Percentiles rank a stretch among this genome's conserved stretches.
Conservation (phyloP, 345 rosid species). For the Eutrema japonicum region DNA sequence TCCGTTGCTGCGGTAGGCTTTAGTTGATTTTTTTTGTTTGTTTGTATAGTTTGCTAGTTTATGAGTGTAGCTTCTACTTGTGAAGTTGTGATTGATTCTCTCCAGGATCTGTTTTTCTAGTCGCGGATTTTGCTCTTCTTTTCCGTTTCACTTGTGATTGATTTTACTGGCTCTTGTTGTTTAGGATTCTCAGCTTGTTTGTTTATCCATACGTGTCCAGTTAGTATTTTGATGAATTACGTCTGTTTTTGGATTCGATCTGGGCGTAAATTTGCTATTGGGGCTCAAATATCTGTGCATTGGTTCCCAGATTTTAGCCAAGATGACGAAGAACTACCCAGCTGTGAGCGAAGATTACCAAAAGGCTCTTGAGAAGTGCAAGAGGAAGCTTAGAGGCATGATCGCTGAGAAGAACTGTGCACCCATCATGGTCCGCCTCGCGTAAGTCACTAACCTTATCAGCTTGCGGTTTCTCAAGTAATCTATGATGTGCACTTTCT, state of each 20-base stretch:
- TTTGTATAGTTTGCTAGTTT: background rate
- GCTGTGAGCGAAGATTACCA: slow-evolving; percentile 76
- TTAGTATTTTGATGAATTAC: background rate
- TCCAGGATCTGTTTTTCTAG: background rate
- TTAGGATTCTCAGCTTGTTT: slow-evolving; percentile 4
- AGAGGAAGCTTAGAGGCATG: slow-evolving; percentile 81
- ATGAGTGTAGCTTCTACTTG: background rate
- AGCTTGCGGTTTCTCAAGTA: background rate
- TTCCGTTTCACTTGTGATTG: background rate
- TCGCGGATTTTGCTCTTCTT: background rate
- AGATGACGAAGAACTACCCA: slow-evolving; percentile 86
- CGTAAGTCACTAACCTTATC: slow-evolving; percentile 49
- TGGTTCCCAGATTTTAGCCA: slow-evolving; percentile 20
- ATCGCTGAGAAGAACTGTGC: slow-evolving; percentile 94
- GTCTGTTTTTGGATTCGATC: slow-evolving; percentile 6
- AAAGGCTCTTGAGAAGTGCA: slow-evolving; percentile 79
- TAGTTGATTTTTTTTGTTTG: background rate
- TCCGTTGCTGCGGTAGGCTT: background rate
- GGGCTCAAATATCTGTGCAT: background rate
- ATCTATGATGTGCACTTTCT: background rate
- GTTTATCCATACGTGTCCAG: background rate
- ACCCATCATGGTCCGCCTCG: slow-evolving; percentile 92
- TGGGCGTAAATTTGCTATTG: background rate
- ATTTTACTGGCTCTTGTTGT: slow-evolving; percentile 5
- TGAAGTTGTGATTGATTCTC: background rate